phyloP scores from a whole-genome alignment of 257 asterid genomes.

The Datura wrightii region DNA sequence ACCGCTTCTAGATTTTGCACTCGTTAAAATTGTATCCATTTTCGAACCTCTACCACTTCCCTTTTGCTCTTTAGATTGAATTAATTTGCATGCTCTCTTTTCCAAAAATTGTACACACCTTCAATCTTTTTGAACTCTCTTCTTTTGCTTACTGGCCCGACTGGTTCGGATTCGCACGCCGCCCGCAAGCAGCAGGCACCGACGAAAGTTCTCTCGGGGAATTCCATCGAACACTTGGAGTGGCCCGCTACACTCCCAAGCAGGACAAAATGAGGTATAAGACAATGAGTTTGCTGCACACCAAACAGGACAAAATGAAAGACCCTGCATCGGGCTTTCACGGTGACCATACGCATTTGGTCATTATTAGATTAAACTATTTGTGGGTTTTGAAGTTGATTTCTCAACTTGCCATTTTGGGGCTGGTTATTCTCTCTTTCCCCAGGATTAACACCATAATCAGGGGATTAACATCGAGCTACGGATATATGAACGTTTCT shows the following conservation, averaged over 20 bases:
- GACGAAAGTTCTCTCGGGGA: no score
- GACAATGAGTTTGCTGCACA: constrained; percentile 31
- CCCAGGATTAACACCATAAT: constrained; percentile 33
- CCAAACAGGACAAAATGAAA: constrained; percentile 26
- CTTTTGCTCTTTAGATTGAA: neutral
- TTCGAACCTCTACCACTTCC: neutral
- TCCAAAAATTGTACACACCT: neutral
- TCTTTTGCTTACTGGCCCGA: neutral
- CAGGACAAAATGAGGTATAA: neutral
- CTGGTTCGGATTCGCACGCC: neutral
- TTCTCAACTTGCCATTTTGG: constrained; percentile 38
- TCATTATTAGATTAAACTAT: constrained; percentile 33
- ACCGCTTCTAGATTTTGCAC: constrained; percentile 59
- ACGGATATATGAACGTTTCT: neutral
- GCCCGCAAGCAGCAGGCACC: no score
- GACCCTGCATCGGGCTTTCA: constrained; percentile 30
- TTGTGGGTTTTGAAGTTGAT: constrained; percentile 38
- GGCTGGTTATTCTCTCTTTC: constrained; percentile 44
- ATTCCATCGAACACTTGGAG: no score
- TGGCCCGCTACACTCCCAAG: no score
- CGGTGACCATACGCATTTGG: constrained; percentile 16
- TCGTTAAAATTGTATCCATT: constrained; percentile 39
- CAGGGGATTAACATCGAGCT: neutral
- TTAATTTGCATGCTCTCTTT: neutral
- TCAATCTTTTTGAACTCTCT: neutral